Evolutionary conservation across 345 rosid species (phyloP).

Genomic region (Gynandropsis gynandra): DNA sequence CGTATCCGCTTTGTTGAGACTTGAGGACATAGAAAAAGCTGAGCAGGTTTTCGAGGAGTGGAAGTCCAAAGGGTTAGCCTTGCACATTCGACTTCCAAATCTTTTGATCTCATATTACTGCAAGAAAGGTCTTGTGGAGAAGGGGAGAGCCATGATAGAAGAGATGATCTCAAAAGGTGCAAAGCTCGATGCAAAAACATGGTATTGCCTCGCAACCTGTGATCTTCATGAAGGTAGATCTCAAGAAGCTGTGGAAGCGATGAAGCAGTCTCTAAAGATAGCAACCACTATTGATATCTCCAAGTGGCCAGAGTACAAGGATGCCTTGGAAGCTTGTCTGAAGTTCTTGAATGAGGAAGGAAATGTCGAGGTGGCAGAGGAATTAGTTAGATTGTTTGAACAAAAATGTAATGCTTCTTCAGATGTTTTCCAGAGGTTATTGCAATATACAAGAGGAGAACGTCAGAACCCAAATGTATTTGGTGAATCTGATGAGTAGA

Average conservation of each 20-base stretch:
- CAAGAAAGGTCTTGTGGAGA: slow-evolving; percentile 28
- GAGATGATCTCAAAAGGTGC: slow-evolving; percentile 19
- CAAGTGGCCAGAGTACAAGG: slow-evolving; percentile 17
- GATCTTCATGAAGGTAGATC: slow-evolving; percentile 19
- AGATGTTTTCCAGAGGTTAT: slow-evolving; percentile 17
- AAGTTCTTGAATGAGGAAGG: slow-evolving; percentile 24
- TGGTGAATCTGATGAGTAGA: too few species aligned
- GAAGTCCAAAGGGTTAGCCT: slow-evolving; percentile 17
- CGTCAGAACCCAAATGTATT: too few species aligned
- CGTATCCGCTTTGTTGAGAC: slow-evolving; percentile 28
- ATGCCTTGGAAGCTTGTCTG: slow-evolving; percentile 22
- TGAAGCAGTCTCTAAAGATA: slow-evolving; percentile 19
- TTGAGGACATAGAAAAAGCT: slow-evolving; percentile 37
- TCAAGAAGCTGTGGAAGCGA: slow-evolving; percentile 23
- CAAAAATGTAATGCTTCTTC: slow-evolving; percentile 18
- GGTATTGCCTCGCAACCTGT: slow-evolving; percentile 27
- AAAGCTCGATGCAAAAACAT: slow-evolving; percentile 19
- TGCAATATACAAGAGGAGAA: slow-evolving; percentile 13
- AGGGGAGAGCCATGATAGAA: slow-evolving; percentile 25
- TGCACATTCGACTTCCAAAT: slow-evolving; percentile 28
- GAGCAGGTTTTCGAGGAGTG: slow-evolving; percentile 36
- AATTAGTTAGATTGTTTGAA: slow-evolving; percentile 20
- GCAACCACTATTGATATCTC: slow-evolving; percentile 16
- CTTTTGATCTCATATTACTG: slow-evolving; percentile 26
- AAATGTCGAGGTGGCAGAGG: slow-evolving; percentile 18